Conservation (phyloP, 1,284 basidiomycete species). For the Spongispora temasekensis region DNA sequence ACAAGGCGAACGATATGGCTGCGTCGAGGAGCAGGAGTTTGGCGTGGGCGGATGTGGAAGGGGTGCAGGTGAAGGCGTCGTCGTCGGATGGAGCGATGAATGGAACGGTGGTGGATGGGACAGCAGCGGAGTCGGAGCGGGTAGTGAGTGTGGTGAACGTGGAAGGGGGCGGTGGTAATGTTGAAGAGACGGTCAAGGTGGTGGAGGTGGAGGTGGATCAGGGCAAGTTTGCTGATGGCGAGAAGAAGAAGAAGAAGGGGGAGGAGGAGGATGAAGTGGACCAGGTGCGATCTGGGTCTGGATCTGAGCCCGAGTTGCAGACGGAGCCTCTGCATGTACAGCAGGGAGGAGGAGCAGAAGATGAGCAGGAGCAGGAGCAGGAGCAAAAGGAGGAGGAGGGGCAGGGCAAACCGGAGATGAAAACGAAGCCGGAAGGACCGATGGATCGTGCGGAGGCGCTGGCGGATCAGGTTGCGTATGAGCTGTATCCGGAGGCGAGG, state of each 20-base stretch:
- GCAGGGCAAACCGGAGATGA: no score
- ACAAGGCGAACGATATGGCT: slow-evolving; percentile 31
- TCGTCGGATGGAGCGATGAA: neutral
- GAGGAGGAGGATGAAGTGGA: no score
- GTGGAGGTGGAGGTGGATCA: neutral
- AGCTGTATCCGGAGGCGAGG: slow-evolving; percentile 49
- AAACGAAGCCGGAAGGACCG: slow-evolving; percentile 40
- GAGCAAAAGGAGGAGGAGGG: no score
- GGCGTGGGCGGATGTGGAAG: neutral
- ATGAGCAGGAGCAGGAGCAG: no score
- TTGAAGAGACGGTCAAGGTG: slow-evolving; percentile 2
- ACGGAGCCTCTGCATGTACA: no score
- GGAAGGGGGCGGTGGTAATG: neutral
- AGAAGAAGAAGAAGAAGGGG: no score
- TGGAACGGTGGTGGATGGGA: neutral
- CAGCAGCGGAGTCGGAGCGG: slow-evolving; percentile 10
- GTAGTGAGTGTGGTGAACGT: slow-evolving; percentile 16
- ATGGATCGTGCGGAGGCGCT: slow-evolving; percentile 49
- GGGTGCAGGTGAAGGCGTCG: neutral
- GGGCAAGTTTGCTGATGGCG: neutral
- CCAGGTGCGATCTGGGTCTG: no score
- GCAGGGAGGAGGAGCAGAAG: no score
- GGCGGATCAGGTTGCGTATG: slow-evolving; percentile 54
- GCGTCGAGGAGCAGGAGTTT: slow-evolving; percentile 38
- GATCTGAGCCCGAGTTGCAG: no score